These are phyloP conservation scores for Penicillium palitans DNA, from an alignment of 2,329 filamentous ascomycete species.

Conservation along the genomic window DNA sequence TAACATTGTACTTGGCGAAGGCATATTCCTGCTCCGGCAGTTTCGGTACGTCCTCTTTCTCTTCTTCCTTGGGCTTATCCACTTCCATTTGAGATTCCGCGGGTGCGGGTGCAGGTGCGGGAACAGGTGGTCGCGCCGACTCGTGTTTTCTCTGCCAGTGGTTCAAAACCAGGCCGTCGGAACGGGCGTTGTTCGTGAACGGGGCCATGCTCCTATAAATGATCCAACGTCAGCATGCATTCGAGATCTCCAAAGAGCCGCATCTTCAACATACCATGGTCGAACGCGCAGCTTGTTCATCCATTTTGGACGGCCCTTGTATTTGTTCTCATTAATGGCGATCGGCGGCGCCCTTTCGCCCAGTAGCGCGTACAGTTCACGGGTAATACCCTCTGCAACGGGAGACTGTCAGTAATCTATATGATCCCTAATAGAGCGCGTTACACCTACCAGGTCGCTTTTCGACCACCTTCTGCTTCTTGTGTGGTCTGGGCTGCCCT, in stretches of 20 bases:
- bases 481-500: conserved; percentile 62
- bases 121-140: conserved; percentile 34
- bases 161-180: conserved; percentile 67
- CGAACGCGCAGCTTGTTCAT: conserved; percentile 46
- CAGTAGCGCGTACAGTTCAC: conserved; percentile 53
- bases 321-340: conserved; percentile 54
- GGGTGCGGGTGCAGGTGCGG: conserved; percentile 21
- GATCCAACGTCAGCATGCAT: conserved; percentile 28
- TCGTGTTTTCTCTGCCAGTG: conserved; percentile 76
- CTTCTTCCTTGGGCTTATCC: conserved; percentile 42
- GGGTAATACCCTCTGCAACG: conserved; percentile 50
- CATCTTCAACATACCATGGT: conserved; percentile 51
- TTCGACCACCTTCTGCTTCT: conserved; percentile 70
- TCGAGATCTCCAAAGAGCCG: conserved; percentile 55
- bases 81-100: conserved; percentile 42
- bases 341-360: conserved; percentile 55
- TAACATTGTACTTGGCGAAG: conserved; percentile 87
- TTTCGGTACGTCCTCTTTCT: conserved; percentile 34
- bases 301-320: conserved; percentile 53
- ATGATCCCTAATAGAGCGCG: too few species aligned
- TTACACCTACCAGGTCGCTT: conserved; percentile 55
- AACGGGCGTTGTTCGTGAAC: conserved; percentile 76
- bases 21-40: conserved; percentile 50
- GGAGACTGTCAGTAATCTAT: not conserved
- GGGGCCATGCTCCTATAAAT: conserved; percentile 66